Conservation (phyloP, 148 eudicot species). For the Chenopodium album region DNA sequence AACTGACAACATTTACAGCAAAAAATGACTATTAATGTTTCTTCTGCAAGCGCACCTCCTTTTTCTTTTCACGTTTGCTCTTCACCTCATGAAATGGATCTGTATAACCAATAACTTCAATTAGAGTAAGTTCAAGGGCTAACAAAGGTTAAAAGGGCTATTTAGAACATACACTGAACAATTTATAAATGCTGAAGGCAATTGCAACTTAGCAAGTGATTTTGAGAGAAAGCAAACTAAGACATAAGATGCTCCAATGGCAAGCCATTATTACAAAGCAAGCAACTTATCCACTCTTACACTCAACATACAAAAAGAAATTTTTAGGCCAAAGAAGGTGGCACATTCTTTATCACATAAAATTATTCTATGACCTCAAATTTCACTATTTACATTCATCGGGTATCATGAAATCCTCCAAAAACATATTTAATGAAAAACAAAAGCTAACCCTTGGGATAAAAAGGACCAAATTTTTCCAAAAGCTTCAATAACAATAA, state of each 20-base stretch:
- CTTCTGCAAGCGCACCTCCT: slow-evolving; percentile 69
- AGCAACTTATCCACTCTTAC: background rate
- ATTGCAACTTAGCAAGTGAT: background rate
- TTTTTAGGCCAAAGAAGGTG: background rate
- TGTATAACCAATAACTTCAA: slow-evolving; percentile 41
- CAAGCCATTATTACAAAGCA: background rate
- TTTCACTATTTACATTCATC: background rate
- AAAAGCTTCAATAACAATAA: background rate
- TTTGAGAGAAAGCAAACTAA: background rate
- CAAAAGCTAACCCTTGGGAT: background rate
- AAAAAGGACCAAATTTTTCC: background rate
- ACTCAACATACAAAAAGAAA: background rate
- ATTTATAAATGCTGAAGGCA: slow-evolving; percentile 5
- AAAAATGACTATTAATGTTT: slow-evolving; percentile 13
- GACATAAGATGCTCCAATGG: background rate
- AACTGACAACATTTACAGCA: background rate
- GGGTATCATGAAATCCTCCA: too few species aligned
- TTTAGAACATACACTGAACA: background rate
- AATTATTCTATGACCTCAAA: background rate
- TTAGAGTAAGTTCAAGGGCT: slow-evolving; percentile 32
- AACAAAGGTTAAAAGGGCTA: slow-evolving; percentile 1
- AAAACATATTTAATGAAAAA: background rate
- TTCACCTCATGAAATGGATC: slow-evolving; percentile 98
- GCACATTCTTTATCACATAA: background rate
- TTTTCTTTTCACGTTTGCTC: slow-evolving; percentile 99